Evolutionary conservation across 768 basidiomycete species (phyloP).

Genomic region (Melanogaster broomeanus): DNA sequence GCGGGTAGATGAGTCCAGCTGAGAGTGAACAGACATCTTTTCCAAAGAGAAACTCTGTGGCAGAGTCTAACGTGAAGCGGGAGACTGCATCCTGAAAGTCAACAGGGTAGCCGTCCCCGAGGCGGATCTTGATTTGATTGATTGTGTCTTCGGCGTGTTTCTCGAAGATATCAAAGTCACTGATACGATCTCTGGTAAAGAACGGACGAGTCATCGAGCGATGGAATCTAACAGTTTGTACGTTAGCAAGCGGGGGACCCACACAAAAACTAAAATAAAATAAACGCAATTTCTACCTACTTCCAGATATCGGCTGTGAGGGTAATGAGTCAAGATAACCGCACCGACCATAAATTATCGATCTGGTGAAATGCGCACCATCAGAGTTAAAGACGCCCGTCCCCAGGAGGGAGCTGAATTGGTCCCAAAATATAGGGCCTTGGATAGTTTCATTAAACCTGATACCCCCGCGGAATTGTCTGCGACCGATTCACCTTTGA

Average conservation of each 20-base stretch:
- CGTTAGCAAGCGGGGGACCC: slow-evolving; percentile 2
- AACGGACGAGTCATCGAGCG: slow-evolving; percentile 45
- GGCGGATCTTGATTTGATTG: slow-evolving; percentile 31
- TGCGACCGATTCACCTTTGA: slow-evolving; percentile 31
- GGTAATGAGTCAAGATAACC: background rate
- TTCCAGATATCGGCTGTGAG: slow-evolving; percentile 40
- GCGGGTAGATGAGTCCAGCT: slow-evolving; percentile 39
- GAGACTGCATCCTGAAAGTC: slow-evolving; percentile 46
- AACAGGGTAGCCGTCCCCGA: slow-evolving; percentile 38
- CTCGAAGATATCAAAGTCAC: slow-evolving; percentile 43
- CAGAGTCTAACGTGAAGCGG: slow-evolving; percentile 58
- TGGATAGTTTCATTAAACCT: background rate
- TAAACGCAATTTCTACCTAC: slow-evolving; percentile 17
- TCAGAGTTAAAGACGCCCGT: slow-evolving; percentile 45
- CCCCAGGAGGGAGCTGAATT: slow-evolving; percentile 33
- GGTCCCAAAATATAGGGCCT: slow-evolving; percentile 27
- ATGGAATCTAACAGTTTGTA: slow-evolving; percentile 34
- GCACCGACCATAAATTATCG: background rate
- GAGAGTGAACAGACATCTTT: slow-evolving; percentile 37
- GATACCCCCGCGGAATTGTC: slow-evolving; percentile 2
- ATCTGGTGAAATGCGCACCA: slow-evolving; percentile 19
- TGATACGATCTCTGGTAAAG: slow-evolving; percentile 41
- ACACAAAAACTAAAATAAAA: too few relatives aligned
- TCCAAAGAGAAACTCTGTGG: slow-evolving; percentile 58
- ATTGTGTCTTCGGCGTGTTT: slow-evolving; percentile 36